These are phyloP conservation scores for Alternaria postmessia DNA, from an alignment of 2,329 filamentous ascomycete species.

Conservation along the genomic window DNA sequence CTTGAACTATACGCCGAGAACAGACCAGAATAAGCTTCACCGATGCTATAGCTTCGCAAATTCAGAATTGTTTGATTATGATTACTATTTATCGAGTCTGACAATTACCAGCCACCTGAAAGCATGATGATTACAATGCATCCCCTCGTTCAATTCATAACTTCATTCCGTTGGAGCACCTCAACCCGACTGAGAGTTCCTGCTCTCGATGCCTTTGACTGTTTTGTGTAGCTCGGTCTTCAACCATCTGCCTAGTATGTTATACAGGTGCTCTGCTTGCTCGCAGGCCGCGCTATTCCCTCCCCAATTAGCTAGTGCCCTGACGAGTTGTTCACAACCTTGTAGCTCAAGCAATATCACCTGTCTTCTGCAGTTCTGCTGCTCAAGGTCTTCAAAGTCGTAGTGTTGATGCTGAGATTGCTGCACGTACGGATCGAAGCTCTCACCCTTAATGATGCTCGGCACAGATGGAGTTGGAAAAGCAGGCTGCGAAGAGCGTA, in stretches of 20 bases:
- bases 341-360: constrained; percentile 40
- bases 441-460: constrained; percentile 18
- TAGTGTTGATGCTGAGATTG: constrained; percentile 38
- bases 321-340: constrained; percentile 39
- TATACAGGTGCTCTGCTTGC: constrained; percentile 42
- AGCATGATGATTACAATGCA: not conserved
- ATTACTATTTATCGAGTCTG: not conserved
- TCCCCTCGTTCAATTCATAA: not conserved
- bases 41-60: rapidly evolving
- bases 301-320: constrained; percentile 40
- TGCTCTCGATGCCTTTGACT: constrained; percentile 33
- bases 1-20: not conserved
- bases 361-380: constrained; percentile 35
- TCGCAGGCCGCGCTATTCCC: constrained; percentile 25
- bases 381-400: constrained; percentile 39
- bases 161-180: not conserved
- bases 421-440: constrained; percentile 34
- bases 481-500: constrained; percentile 24
- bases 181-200: not conserved
- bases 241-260: constrained; percentile 43
- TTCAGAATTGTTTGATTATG: not conserved
- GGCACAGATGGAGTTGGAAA: constrained; percentile 22
- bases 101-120: not conserved
- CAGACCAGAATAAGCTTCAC: too few relatives aligned
- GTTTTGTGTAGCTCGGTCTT: constrained; percentile 44